Evolutionary conservation across 1,284 basidiomycete species (phyloP).

Genomic region (Pulchroboletus neoregius): DNA sequence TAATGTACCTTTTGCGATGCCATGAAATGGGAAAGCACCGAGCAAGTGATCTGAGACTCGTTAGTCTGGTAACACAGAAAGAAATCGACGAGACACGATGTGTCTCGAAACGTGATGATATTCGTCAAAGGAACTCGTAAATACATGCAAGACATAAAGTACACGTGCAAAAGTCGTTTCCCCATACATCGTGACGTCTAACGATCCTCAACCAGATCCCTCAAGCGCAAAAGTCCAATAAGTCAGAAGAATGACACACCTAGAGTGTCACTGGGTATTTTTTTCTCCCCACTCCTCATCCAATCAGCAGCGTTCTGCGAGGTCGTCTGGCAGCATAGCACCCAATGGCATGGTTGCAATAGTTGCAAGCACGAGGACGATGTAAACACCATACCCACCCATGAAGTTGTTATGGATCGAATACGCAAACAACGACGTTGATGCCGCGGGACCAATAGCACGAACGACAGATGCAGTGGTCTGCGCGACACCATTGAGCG

Average conservation of each 20-base stretch:
- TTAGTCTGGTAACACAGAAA: neutral
- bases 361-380: conserved; percentile 19
- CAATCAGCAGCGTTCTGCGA: conserved; percentile 20
- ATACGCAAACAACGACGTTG: conserved; percentile 39
- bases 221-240: conserved; percentile 10
- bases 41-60: too few relatives aligned
- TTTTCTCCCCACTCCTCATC: neutral
- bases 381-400: conserved; percentile 37
- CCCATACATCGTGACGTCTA: conserved; percentile 2
- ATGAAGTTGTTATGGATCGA: conserved; percentile 34
- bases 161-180: conserved; percentile 12
- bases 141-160: conserved; percentile 27
- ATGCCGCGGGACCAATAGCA: conserved; percentile 43
- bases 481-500: conserved; percentile 53
- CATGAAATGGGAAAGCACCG: conserved; percentile 12
- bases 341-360: conserved; percentile 23
- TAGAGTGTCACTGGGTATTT: neutral
- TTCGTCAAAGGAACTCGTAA: conserved; percentile 16
- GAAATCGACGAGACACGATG: neutral
- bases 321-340: conserved; percentile 26
- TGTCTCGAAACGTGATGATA: conserved; percentile 18
- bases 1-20: conserved; percentile 16
- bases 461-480: conserved; percentile 46
- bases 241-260: conserved; percentile 19
- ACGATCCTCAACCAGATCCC: conserved; percentile 1